Conservation (phyloP, 495 filamentous ascomycete genomes). For the Penicillium psychrofluorescens region DNA sequence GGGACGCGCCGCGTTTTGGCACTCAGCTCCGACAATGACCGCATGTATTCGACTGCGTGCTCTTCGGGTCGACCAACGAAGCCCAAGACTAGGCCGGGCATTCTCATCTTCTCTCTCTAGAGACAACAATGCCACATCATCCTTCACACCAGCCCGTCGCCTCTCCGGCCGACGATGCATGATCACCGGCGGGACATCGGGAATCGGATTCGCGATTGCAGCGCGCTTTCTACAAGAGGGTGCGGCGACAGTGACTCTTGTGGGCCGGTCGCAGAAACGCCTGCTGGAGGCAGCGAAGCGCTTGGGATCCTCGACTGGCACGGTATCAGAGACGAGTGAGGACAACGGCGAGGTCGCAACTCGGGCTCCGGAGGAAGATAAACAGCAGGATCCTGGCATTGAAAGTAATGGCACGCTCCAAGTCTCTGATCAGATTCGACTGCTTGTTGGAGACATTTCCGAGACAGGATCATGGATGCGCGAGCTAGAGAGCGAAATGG, state of each 20-base stretch:
- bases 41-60: too few relatives aligned
- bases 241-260: slow-evolving; percentile 45
- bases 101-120: slow-evolving; percentile 5
- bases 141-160: slow-evolving; percentile 11
- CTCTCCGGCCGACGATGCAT: slow-evolving; percentile 42
- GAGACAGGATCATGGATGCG: slow-evolving; percentile 36
- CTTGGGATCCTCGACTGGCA: slow-evolving; percentile 2
- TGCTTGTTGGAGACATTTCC: slow-evolving; percentile 43
- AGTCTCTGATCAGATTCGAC: slow-evolving; percentile 14
- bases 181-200: slow-evolving; percentile 57
- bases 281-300: slow-evolving; percentile 30
- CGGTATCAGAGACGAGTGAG: background rate
- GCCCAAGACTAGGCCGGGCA: too few relatives aligned
- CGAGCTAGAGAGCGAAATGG: slow-evolving; percentile 36
- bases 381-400: background rate
- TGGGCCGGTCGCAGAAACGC: slow-evolving; percentile 36
- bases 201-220: slow-evolving; percentile 65
- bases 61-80: too few relatives aligned
- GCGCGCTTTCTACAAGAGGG: slow-evolving; percentile 57
- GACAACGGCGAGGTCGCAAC: slow-evolving; percentile 6
- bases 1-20: background rate
- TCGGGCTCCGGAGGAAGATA: slow-evolving; percentile 12
- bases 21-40: too few relatives aligned
- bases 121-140: background rate
- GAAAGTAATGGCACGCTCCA: background rate